phyloP scores from a whole-genome alignment of 331 rosid genomes.

The Prunus yedoensis region DNA sequence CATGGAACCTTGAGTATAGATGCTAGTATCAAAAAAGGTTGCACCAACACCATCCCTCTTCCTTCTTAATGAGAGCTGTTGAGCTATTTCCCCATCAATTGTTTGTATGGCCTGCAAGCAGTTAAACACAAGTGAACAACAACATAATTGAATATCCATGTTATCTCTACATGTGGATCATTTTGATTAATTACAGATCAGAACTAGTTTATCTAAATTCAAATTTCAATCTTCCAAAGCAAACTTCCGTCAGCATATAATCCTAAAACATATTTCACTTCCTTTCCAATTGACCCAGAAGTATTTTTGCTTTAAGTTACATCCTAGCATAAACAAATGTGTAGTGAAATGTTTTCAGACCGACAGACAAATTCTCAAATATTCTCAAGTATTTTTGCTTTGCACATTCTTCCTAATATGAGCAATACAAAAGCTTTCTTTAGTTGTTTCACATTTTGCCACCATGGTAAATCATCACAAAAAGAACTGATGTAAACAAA shows the following conservation, averaged over 20 bases:
- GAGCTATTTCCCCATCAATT: slow-evolving; percentile 84
- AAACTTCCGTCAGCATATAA: background rate
- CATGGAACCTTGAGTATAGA: slow-evolving; percentile 82
- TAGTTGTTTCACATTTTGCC: background rate
- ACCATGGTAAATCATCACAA: background rate
- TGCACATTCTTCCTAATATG: background rate
- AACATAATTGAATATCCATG: background rate
- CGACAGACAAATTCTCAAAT: background rate
- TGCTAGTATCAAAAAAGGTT: slow-evolving; percentile 71
- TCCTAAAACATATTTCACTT: background rate
- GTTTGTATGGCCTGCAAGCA: slow-evolving; percentile 70
- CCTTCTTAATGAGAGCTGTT: slow-evolving; percentile 84
- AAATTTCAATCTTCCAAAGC: background rate
- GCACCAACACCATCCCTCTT: slow-evolving; percentile 85
- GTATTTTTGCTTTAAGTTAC: background rate
- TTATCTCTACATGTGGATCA: no score
- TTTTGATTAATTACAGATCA: background rate
- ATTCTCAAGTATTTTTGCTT: background rate
- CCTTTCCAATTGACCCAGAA: background rate
- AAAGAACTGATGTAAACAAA: background rate
- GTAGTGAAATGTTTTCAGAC: background rate
- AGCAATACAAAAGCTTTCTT: background rate
- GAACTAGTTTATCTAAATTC: background rate
- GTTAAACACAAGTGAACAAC: slow-evolving; percentile 3
- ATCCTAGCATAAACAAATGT: background rate